Evolutionary conservation across 345 rosid species (phyloP).

Genomic region (Murraya koenigii): DNA sequence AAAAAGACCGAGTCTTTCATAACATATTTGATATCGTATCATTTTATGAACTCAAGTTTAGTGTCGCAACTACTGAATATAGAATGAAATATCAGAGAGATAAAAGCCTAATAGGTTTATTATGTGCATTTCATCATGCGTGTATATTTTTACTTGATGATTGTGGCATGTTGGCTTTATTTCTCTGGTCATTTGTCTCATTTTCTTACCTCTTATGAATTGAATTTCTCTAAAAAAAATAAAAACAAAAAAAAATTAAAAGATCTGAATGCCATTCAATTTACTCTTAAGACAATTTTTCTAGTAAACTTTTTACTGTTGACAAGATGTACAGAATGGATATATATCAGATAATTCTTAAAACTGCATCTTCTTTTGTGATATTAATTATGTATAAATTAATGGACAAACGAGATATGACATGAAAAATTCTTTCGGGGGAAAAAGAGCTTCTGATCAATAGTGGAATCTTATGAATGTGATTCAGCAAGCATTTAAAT

Average conservation of each 20-base stretch:
- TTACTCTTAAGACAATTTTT: background rate
- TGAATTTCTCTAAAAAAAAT: background rate
- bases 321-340: background rate
- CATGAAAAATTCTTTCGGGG: background rate
- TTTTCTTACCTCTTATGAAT: background rate
- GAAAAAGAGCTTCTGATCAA: too few species aligned
- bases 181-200: background rate
- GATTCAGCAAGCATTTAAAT: too few species aligned
- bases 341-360: background rate
- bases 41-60: slow-evolving; percentile 2
- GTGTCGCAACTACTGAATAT: background rate
- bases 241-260: background rate
- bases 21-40: background rate
- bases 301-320: background rate
- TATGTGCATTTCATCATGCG: background rate
- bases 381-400: background rate
- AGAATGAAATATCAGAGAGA: background rate
- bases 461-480: too few species aligned
- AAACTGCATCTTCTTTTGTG: background rate
- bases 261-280: background rate
- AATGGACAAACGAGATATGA: background rate
- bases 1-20: background rate
- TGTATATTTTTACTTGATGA: slow-evolving; percentile 4
- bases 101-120: background rate
- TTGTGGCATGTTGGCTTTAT: background rate